These are phyloP conservation scores for Hymenotorrendiella dingleyae DNA, from an alignment of 2,329 filamentous ascomycete genomes.

Conservation along the genomic window DNA sequence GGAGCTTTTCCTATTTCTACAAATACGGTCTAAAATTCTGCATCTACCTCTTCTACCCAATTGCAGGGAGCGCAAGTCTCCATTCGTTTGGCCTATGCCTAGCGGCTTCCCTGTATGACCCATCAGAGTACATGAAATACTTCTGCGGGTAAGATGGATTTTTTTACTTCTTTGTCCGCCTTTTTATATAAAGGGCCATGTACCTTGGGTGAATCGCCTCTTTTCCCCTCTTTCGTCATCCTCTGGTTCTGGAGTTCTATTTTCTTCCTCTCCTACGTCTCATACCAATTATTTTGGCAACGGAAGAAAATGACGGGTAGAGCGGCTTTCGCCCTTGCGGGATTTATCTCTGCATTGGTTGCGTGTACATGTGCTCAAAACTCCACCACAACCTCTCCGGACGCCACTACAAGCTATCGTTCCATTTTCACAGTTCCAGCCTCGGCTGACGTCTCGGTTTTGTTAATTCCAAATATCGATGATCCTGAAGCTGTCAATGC, in stretches of 20 bases:
- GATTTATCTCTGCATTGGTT: constrained; percentile 10
- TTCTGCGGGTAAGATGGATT: too few species aligned
- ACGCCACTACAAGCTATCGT: constrained; percentile 16
- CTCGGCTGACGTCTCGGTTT: constrained; percentile 38
- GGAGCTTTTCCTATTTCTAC: too few species aligned
- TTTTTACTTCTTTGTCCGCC: too few species aligned
- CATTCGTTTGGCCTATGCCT: too few species aligned
- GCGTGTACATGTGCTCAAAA: constrained; percentile 12
- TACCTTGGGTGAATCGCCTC: not conserved
- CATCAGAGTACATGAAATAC: too few species aligned
- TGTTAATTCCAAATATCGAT: constrained; percentile 55
- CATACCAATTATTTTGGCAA: constrained; percentile 1
- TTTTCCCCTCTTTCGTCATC: not conserved
- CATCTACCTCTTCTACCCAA: too few species aligned
- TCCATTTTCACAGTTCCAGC: constrained; percentile 41
- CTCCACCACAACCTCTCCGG: constrained; percentile 8
- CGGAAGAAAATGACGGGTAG: constrained; percentile 13
- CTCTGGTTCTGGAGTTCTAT: constrained; percentile 12
- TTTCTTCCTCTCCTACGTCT: constrained; percentile 8
- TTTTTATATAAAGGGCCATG: not conserved
- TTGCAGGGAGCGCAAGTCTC: too few species aligned
- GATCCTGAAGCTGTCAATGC: constrained; percentile 56
- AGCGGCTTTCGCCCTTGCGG: constrained; percentile 10
- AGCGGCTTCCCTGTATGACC: too few species aligned
- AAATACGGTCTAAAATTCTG: too few species aligned